Conservation (phyloP, 805 yeast genomes). For the Yamadazyma kitorensis region DNA sequence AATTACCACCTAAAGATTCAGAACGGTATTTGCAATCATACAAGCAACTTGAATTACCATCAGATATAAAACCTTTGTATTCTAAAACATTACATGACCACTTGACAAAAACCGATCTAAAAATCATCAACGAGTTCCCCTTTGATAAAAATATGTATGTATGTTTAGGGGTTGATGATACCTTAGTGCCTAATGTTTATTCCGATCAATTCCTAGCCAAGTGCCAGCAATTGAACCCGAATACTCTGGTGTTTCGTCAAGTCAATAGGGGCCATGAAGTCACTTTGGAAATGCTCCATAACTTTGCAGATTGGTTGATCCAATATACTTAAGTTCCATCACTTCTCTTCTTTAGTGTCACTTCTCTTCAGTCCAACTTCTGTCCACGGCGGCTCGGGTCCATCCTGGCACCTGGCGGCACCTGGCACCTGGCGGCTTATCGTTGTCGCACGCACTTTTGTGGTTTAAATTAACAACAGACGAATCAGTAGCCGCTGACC, state of each 20-base stretch:
- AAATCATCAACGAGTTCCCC: slow-evolving; percentile 34
- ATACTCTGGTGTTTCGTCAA: slow-evolving; percentile 26
- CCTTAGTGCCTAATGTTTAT: slow-evolving; percentile 34
- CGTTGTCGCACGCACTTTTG: no score
- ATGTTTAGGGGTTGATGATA: slow-evolving; percentile 33
- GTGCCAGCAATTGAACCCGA: slow-evolving; percentile 23
- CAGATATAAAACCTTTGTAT: slow-evolving; percentile 23
- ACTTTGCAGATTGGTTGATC: slow-evolving; percentile 32
- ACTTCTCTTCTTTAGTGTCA: no score
- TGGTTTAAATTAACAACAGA: no score
- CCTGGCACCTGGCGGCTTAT: no score
- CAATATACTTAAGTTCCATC: no score
- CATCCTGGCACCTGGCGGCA: no score
- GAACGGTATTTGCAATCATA: slow-evolving; percentile 17
- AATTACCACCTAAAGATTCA: slow-evolving; percentile 13
- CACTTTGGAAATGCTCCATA: slow-evolving; percentile 32
- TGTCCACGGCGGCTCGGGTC: no score
- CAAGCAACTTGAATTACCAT: slow-evolving; percentile 30
- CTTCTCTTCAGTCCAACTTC: no score
- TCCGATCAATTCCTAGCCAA: slow-evolving; percentile 30
- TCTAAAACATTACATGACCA: slow-evolving; percentile 34
- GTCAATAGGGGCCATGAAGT: slow-evolving; percentile 32
- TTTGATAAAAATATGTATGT: slow-evolving; percentile 32
- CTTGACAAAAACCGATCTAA: slow-evolving; percentile 25
- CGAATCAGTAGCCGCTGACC: no score